Evolutionary conservation across 306 rosid species (phyloP).

Genomic region (Cucumis hystrix): DNA sequence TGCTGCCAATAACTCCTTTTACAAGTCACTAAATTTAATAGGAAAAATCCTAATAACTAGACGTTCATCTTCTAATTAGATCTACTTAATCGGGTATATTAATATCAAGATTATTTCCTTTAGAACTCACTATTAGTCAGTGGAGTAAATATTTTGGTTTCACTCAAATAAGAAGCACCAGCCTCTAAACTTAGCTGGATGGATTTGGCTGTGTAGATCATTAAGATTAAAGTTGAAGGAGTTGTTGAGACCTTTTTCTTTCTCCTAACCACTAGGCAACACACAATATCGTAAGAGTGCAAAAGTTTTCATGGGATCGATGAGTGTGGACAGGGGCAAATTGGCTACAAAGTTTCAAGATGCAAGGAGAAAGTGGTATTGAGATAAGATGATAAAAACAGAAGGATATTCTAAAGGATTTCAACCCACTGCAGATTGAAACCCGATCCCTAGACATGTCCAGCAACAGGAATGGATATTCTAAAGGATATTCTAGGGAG

Average conservation of each 20-base stretch:
- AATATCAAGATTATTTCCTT: not conserved
- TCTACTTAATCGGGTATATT: not conserved
- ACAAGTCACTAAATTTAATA: not conserved
- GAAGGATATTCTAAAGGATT: not conserved
- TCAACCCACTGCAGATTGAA: not conserved
- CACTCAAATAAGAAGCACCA: not conserved
- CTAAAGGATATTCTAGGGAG: no score
- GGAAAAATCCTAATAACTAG: not conserved
- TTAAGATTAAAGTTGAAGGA: not conserved
- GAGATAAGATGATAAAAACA: not conserved
- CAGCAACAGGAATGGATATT: not conserved
- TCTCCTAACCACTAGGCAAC: not conserved
- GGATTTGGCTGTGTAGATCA: not conserved
- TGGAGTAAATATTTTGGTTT: not conserved
- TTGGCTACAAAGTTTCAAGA: not conserved
- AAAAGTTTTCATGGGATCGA: not conserved
- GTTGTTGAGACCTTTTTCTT: not conserved
- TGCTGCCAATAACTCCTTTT: not conserved
- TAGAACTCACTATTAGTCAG: not conserved
- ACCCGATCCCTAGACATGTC: not conserved
- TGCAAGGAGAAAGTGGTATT: not conserved
- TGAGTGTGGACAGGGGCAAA: not conserved
- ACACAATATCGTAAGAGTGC: not conserved
- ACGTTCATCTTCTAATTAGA: not conserved
- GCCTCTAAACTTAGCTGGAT: not conserved